Evolutionary conservation across 768 basidiomycete genomes (phyloP), one percentile per base, ranked within the genome.

Genomic region (Amanita muscaria): DNA sequence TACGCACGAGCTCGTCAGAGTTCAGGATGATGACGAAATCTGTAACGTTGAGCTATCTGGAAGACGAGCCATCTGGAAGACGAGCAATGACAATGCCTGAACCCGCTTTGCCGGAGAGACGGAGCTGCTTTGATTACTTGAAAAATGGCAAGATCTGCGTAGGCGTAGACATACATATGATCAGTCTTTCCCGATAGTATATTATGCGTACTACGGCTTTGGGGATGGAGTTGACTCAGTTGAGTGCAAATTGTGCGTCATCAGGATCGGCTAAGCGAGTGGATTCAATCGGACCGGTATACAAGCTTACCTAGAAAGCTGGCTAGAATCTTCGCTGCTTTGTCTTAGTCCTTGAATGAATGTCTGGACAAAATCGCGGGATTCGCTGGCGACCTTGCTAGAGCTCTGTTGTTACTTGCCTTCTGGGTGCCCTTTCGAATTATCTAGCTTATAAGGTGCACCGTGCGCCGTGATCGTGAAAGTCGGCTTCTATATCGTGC

Each of bases 1-100:
- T 8, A 94, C 94, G 35, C 24, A 99, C 90, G 31, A 94, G 92
- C 45, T 97, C 93, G 54, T 96, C 90, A 51, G 82, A 87, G 71
- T 97, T 97, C 56, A 98, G 83, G 30, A 99, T 91, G 60, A 98
- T 80, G 46, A 99, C 93, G 53, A 97, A 96, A 60, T 97, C 91
- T 37, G 83, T 86, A 59, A 93, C 77, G 66, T 96, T 93, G 2
- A 92, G 38, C 93, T 94, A 46, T 94, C 88, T 64, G 97, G 94
- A 32, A 93, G 79, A 24, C 90, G 89, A 91, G 53, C 94, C 94
- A 56, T 97, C 92, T 7, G 88, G 86, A 34, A 93, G 75, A 10
- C 91, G 83, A 15, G 91, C 86, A 58, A 96, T 85, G 64, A 98
- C 88, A 51, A 94, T 63, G 11, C 93, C 93, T 1, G 88, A 91